A percentile compares a stretch with the other conserved stretches of the same genome.
Conservation (phyloP, 148 eudicot species). For the Diospyros lotus region DNA sequence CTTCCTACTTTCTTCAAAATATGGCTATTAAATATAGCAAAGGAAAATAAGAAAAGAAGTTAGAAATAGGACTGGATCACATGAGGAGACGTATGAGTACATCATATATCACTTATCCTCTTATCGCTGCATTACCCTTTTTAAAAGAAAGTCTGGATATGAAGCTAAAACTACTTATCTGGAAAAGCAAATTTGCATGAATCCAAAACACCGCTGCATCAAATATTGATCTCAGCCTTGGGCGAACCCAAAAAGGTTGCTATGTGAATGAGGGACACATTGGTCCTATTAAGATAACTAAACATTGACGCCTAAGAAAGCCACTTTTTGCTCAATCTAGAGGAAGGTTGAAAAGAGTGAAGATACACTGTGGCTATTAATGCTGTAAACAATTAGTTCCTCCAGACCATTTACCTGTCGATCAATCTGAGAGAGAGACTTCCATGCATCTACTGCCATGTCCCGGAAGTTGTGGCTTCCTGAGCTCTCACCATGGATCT, state of each 20-base stretch:
- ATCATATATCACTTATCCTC: background rate
- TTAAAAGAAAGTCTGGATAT: no score
- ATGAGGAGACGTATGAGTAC: background rate
- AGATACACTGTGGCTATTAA: background rate
- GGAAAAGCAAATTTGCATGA: no score
- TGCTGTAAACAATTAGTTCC: background rate
- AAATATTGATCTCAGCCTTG: no score
- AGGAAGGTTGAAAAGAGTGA: background rate
- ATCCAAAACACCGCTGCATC: no score
- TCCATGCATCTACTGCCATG: conserved; percentile 39
- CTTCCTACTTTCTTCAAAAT: conserved; percentile 32
- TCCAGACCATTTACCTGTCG: conserved; percentile 18
- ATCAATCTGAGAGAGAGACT: conserved; percentile 27
- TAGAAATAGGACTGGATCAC: background rate
- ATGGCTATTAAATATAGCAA: conserved; percentile 30
- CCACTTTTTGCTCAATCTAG: no score
- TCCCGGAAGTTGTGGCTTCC: conserved; percentile 16
- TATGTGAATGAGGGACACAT: no score
- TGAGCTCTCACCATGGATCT: conserved; percentile 29
- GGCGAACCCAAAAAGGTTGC: no score
- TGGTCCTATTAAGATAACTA: no score
- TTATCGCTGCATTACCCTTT: no score
- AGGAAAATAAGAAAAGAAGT: background rate
- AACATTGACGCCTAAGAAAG: no score
- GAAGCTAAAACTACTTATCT: no score